Conservation (phyloP, 306 rosid genomes). For the Cucumis melo region DNA sequence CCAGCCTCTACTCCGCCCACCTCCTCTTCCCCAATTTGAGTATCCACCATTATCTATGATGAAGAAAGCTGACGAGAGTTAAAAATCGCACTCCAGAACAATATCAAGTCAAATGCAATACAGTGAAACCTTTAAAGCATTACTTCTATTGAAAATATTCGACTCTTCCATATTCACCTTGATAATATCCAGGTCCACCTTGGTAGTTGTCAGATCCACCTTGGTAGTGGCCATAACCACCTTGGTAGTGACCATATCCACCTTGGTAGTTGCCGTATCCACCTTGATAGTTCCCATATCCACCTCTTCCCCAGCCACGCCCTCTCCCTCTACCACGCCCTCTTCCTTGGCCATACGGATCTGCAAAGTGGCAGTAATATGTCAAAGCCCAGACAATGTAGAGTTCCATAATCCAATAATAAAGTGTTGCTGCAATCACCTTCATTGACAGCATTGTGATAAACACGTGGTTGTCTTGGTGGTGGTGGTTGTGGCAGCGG, state of each 20-base stretch:
- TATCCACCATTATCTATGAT: conserved; percentile 60
- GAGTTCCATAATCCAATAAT: background rate
- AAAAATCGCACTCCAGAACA: background rate
- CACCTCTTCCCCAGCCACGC: conserved; percentile 72
- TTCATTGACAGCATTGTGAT: conserved; percentile 64
- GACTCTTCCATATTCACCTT: conserved; percentile 13
- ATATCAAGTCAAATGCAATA: background rate
- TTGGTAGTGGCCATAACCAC: conserved; percentile 39
- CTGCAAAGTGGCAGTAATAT: conserved; percentile 20
- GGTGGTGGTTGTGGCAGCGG: conserved; percentile 24
- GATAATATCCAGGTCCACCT: conserved; percentile 18
- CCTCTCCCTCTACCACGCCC: conserved; percentile 93
- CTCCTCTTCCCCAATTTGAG: conserved; percentile 68
- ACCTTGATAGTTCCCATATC: conserved; percentile 44
- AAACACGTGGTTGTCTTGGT: conserved; percentile 48
- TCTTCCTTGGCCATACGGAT: conserved; percentile 70
- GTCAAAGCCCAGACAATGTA: background rate
- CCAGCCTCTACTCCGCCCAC: conserved; percentile 76
- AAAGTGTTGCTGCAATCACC: conserved; percentile 23
- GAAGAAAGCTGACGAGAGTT: background rate
- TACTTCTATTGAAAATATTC: background rate
- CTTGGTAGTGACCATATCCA: conserved; percentile 27
- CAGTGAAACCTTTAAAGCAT: background rate
- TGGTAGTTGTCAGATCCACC: conserved; percentile 39
- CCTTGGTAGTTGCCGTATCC: conserved; percentile 24